These are phyloP conservation scores for Canariomyces notabilis DNA, from an alignment of 2,329 filamentous ascomycete species.

Conservation along the genomic window DNA sequence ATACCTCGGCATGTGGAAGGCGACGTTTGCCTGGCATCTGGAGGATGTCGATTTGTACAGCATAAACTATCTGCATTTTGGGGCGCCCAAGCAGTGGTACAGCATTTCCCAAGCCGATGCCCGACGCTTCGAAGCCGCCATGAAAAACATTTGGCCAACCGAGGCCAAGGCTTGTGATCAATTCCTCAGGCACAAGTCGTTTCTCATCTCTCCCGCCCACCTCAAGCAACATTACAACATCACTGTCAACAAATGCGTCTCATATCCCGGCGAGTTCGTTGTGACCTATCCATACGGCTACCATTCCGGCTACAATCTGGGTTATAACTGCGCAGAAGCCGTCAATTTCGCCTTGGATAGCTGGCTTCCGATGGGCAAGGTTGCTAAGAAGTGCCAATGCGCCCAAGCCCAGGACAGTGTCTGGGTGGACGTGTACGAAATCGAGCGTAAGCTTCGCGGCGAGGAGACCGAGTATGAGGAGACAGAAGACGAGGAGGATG, in stretches of 20 bases:
- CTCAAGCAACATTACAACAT: conserved; percentile 87
- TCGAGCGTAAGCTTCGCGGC: conserved; percentile 87
- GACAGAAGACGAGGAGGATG: conserved; percentile 66
- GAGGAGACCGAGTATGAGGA: conserved; percentile 83
- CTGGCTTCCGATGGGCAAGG: conserved; percentile 91
- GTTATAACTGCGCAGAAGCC: conserved; percentile 97
- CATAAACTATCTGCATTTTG: conserved; percentile 99
- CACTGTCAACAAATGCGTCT: conserved; percentile 91
- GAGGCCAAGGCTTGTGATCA: conserved; percentile 95
- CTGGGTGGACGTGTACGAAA: conserved; percentile 95
- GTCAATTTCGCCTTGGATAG: conserved; percentile 96
- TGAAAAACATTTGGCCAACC: conserved; percentile 91
- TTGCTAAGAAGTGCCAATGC: conserved; percentile 95
- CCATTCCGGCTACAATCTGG: conserved; percentile 94
- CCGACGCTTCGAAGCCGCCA: conserved; percentile 84
- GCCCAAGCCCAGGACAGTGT: conserved; percentile 94
- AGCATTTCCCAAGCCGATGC: conserved; percentile 96
- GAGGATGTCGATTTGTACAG: conserved; percentile 99
- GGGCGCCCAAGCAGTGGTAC: conserved; percentile 98
- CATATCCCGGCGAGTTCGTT: conserved; percentile 95
- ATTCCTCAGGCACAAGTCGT: conserved; percentile 95
- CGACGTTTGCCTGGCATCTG: conserved; percentile 97
- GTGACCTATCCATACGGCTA: conserved; percentile 99
- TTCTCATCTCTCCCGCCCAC: conserved; percentile 86
- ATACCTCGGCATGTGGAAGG: conserved; percentile 99